Percentiles rank a stretch among this genome's conserved stretches.
phyloP scores from a whole-genome alignment of 2,329 filamentous ascomycete species.

The Aspergillus latus region DNA sequence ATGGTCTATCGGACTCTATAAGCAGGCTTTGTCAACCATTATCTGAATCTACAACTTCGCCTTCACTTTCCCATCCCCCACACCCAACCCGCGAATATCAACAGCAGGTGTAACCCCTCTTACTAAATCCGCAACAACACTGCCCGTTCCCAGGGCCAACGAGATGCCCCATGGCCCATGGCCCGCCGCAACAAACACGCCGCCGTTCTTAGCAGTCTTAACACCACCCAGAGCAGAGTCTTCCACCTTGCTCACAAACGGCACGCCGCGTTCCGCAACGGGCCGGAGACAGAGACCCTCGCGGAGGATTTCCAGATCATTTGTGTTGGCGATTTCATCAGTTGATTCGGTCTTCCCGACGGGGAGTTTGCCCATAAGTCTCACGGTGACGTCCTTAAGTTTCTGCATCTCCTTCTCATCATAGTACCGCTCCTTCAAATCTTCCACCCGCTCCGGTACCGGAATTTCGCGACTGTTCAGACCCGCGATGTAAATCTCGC shows the following conservation, averaged over 20 bases:
- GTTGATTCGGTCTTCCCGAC: conserved; percentile 13
- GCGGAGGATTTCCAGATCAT: conserved; percentile 62
- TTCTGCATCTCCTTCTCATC: conserved; percentile 42
- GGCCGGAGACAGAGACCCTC: conserved; percentile 73
- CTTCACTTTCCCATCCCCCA: conserved; percentile 19
- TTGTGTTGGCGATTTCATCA: conserved; percentile 34
- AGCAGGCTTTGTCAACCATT: background rate
- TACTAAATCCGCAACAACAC: conserved; percentile 69
- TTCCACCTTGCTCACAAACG: conserved; percentile 60
- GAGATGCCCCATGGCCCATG: conserved; percentile 77
- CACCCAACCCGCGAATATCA: conserved; percentile 56
- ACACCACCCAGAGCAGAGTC: conserved; percentile 61
- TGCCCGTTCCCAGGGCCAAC: conserved; percentile 65
- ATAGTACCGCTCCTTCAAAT: conserved; percentile 37
- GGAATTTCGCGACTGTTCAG: conserved; percentile 63
- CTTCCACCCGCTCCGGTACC: conserved; percentile 56
- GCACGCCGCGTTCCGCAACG: conserved; percentile 62
- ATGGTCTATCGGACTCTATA: background rate
- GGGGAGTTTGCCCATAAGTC: conserved; percentile 34
- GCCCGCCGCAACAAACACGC: conserved; percentile 69
- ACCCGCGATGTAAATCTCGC: conserved; percentile 71
- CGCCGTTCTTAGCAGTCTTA: conserved; percentile 40
- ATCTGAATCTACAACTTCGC: background rate
- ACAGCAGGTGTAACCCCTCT: conserved; percentile 58
- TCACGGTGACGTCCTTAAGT: conserved; percentile 34